Conservation (phyloP, 2,329 filamentous ascomycete species). For the Colletotrichum eleusines region DNA sequence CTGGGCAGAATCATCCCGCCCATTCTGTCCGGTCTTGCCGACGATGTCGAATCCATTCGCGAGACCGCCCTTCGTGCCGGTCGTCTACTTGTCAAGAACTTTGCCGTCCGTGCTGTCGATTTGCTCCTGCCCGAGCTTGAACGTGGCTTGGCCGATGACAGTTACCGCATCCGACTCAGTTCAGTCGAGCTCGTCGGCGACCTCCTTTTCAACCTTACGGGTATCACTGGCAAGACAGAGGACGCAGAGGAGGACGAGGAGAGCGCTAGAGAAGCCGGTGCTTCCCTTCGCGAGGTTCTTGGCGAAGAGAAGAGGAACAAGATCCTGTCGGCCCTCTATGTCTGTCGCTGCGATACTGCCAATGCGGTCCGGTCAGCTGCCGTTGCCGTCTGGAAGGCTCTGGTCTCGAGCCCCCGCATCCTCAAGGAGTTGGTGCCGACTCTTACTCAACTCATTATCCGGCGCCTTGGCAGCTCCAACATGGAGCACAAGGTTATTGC, state of each 20-base stretch:
- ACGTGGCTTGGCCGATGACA: conserved; percentile 96
- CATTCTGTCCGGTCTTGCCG: conserved; percentile 92
- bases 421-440: conserved; percentile 96
- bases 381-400: conserved; percentile 94
- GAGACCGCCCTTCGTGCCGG: conserved; percentile 96
- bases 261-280: conserved; percentile 84
- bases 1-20: conserved; percentile 95
- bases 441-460: conserved; percentile 93
- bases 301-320: conserved; percentile 98
- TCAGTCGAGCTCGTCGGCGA: conserved; percentile 98
- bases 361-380: conserved; percentile 90
- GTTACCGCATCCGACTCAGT: conserved; percentile 96
- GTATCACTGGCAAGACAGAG: conserved; percentile 84
- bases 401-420: conserved; percentile 91
- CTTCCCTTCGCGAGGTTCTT: conserved; percentile 92
- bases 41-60: conserved; percentile 95
- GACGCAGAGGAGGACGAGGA: conserved; percentile 83
- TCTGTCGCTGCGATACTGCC: conserved; percentile 97
- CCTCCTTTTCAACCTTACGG: conserved; percentile 95
- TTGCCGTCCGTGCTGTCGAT: conserved; percentile 94
- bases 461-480: conserved; percentile 92
- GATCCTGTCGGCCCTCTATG: conserved; percentile 95
- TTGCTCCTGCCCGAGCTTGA: conserved; percentile 94
- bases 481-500: conserved; percentile 99
- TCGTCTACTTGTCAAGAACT: conserved; percentile 96